Conservation (phyloP, 129 eudicot genomes). For the Saussurea involucrata region DNA sequence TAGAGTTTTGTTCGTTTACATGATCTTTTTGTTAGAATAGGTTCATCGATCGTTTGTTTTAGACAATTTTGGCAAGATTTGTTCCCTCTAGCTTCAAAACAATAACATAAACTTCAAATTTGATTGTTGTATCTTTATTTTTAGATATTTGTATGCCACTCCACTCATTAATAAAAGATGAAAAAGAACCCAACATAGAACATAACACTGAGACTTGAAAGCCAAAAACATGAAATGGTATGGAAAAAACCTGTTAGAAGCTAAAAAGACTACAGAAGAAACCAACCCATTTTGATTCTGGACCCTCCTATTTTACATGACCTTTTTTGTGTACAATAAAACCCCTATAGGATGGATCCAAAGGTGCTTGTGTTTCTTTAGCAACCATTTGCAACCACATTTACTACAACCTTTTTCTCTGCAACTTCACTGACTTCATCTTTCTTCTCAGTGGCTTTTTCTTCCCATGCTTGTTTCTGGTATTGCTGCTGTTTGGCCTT, state of each 20-base stretch:
- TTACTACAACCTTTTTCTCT: conserved; percentile 26
- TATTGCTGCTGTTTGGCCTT: conserved; percentile 66
- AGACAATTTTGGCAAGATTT: background rate
- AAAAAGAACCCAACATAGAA: background rate
- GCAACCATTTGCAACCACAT: conserved; percentile 49
- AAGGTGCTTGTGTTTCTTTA: background rate
- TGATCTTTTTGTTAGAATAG: background rate
- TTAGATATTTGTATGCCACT: too few relatives aligned
- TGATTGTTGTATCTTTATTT: too few relatives aligned
- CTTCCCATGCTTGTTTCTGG: conserved; percentile 77
- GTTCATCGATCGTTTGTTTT: background rate
- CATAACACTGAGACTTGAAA: background rate
- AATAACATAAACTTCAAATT: background rate
- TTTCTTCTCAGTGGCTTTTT: conserved; percentile 39
- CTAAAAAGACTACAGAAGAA: background rate
- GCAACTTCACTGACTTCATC: conserved; percentile 38
- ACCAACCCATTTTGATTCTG: background rate
- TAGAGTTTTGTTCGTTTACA: background rate
- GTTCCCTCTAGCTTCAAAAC: background rate
- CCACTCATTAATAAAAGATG: background rate
- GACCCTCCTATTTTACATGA: conserved; percentile 30
- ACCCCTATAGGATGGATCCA: background rate
- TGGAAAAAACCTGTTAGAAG: conserved; percentile 3
- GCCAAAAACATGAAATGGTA: conserved; percentile 6
- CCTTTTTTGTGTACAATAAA: background rate